Evolutionary conservation across 768 basidiomycete genomes (phyloP).

Genomic region (Suillus subaureus): DNA sequence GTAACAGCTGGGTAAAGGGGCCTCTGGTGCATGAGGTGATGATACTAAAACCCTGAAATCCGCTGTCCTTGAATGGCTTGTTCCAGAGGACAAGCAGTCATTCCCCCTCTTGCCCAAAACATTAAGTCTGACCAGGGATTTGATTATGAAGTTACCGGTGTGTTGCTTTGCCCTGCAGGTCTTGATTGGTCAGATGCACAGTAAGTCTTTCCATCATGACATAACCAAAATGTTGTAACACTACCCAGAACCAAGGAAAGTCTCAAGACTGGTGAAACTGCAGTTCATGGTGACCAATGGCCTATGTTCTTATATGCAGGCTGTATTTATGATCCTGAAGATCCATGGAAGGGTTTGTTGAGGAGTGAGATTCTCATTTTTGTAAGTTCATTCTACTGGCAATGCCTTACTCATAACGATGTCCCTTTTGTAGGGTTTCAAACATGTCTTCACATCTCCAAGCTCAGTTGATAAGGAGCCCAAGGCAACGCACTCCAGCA

Average conservation of each 20-base stretch:
- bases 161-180: conserved; percentile 31
- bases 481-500: too few species aligned
- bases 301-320: not conserved
- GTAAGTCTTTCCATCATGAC: conserved; percentile 9
- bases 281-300: not conserved
- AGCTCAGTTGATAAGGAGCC: too few species aligned
- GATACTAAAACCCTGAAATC: conserved; percentile 22
- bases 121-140: conserved; percentile 19
- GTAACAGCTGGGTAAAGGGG: conserved; percentile 15
- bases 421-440: too few species aligned
- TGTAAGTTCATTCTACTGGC: too few species aligned
- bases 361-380: too few species aligned
- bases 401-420: too few species aligned
- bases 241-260: not conserved
- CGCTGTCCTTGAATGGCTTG: conserved; percentile 25
- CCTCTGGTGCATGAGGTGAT: conserved; percentile 23
- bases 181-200: conserved; percentile 27
- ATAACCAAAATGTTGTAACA: not conserved
- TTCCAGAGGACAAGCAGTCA: conserved; percentile 20
- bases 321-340: too few species aligned
- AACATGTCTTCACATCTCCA: too few species aligned
- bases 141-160: conserved; percentile 30
- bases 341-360: too few species aligned
- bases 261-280: not conserved
- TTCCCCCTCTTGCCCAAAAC: conserved; percentile 11